A percentile compares a stretch with the other conserved stretches of the same genome.
Evolutionary conservation across 345 rosid species (phyloP).

Genomic region (Populus ilicifolia): DNA sequence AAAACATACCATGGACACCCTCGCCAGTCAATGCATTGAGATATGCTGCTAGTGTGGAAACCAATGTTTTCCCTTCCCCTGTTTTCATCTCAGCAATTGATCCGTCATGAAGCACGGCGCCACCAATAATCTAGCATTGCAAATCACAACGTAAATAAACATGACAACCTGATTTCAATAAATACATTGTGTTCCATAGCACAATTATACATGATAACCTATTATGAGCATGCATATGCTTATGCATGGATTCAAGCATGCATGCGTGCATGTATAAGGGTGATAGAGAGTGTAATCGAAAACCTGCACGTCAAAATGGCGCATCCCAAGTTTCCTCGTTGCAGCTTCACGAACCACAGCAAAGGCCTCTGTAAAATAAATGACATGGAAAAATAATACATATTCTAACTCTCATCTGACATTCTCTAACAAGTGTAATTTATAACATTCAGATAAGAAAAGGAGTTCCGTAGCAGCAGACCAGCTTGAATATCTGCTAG

Average conservation of each 20-base stretch:
- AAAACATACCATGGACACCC: constrained; percentile 88
- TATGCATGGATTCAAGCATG: background rate
- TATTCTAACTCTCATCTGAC: background rate
- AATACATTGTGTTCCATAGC: background rate
- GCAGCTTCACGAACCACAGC: constrained; percentile 98
- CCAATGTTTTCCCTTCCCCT: constrained; percentile 93
- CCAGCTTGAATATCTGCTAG: constrained; percentile 88
- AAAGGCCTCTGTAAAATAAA: constrained; percentile 60
- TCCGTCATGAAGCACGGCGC: constrained; percentile 96
- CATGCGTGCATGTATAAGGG: background rate
- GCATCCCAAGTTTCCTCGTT: constrained; percentile 94
- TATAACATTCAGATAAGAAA: background rate
- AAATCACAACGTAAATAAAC: constrained; percentile 20
- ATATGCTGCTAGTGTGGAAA: constrained; percentile 94
- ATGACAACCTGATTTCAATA: constrained; percentile 10
- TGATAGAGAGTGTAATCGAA: background rate
- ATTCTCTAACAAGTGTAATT: background rate
- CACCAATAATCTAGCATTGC: constrained; percentile 74
- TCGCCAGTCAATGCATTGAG: constrained; percentile 87
- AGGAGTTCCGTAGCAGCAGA: constrained; percentile 27
- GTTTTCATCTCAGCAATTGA: constrained; percentile 99
- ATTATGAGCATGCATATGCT: background rate
- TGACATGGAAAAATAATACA: background rate
- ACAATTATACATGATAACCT: background rate
- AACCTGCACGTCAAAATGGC: constrained; percentile 99